Percentiles rank a stretch among this genome's conserved stretches.
Evolutionary conservation across 2,329 filamentous ascomycete genomes (phyloP).

Genomic region (Xylariomycetidae sp.): DNA sequence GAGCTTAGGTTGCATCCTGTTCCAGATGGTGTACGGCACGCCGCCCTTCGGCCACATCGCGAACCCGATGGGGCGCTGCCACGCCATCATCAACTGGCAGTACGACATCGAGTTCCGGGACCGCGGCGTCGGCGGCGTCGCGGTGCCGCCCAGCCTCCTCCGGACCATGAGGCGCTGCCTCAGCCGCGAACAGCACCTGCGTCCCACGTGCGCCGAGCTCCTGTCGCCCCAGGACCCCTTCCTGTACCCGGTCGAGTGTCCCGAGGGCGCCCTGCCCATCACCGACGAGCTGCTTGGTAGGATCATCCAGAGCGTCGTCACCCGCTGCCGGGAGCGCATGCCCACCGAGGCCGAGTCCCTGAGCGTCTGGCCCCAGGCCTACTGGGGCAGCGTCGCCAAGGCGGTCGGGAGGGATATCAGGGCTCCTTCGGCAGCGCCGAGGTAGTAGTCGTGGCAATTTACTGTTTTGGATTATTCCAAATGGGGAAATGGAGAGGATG

Average conservation of each 20-base stretch:
- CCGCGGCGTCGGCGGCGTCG: conserved; percentile 60
- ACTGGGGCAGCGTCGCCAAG: conserved; percentile 56
- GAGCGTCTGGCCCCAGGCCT: conserved; percentile 55
- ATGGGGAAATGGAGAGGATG: not conserved
- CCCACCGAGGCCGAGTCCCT: conserved; percentile 54
- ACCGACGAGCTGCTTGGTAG: conserved; percentile 58
- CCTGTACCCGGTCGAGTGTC: conserved; percentile 56
- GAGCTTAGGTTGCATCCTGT: conserved; percentile 93
- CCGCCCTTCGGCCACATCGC: conserved; percentile 89
- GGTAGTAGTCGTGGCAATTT: too few species aligned
- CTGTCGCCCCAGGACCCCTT: conserved; percentile 57
- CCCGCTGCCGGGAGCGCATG: conserved; percentile 53
- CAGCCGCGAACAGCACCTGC: conserved; percentile 55
- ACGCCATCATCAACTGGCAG: conserved; percentile 77
- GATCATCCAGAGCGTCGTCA: conserved; percentile 59
- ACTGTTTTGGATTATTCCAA: too few species aligned
- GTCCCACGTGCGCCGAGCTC: conserved; percentile 61
- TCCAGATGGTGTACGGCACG: conserved; percentile 98
- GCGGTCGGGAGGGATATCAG: conserved; percentile 38
- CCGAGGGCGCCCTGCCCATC: conserved; percentile 52
- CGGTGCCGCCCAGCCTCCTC: conserved; percentile 55
- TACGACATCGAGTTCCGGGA: conserved; percentile 69
- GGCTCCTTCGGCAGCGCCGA: too few species aligned
- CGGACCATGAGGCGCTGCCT: conserved; percentile 60
- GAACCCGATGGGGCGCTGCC: conserved; percentile 80